Conservation (phyloP, 192 early-diverging fungal species). For the Coemansia sp. region DNA sequence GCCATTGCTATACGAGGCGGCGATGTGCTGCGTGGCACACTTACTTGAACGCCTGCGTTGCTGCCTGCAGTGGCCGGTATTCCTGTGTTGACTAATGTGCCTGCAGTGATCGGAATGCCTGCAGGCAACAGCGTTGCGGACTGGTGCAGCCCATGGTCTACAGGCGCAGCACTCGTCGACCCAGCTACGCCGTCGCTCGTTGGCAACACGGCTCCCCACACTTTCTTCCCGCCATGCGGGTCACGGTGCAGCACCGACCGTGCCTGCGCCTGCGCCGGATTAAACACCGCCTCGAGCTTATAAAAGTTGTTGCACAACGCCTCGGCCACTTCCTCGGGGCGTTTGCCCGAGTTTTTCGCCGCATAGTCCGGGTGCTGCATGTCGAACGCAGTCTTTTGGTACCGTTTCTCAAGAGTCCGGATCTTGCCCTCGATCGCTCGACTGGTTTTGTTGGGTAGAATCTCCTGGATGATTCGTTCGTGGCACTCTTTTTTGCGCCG, state of each 20-base stretch:
- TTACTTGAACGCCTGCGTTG: slow-evolving; percentile 28
- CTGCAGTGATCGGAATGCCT: not conserved
- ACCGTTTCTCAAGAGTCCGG: slow-evolving; percentile 49
- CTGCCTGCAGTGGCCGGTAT: not conserved
- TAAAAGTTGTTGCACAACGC: slow-evolving; percentile 39
- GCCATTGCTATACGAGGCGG: slow-evolving; percentile 37
- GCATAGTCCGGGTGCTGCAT: slow-evolving; percentile 33
- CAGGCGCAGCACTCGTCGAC: not conserved
- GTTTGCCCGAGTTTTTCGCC: slow-evolving; percentile 33
- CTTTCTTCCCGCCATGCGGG: not conserved
- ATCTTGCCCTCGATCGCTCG: slow-evolving; percentile 55
- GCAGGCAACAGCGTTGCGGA: not conserved
- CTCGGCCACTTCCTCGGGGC: slow-evolving; percentile 41
- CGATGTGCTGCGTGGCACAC: slow-evolving; percentile 36
- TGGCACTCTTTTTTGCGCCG: slow-evolving; percentile 55
- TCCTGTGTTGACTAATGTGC: not conserved
- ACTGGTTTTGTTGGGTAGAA: slow-evolving; percentile 48
- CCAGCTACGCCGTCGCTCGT: not conserved
- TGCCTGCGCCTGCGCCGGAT: slow-evolving; percentile 19
- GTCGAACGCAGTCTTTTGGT: slow-evolving; percentile 32
- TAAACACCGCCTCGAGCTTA: slow-evolving; percentile 46
- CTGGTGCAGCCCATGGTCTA: not conserved
- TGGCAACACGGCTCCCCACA: not conserved
- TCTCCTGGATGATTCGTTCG: slow-evolving; percentile 48
- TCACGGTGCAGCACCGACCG: slow-evolving; percentile 5